Base-by-base conservation (phyloP, 2,329 filamentous ascomycete species). In the Fusarium sp. region DNA sequence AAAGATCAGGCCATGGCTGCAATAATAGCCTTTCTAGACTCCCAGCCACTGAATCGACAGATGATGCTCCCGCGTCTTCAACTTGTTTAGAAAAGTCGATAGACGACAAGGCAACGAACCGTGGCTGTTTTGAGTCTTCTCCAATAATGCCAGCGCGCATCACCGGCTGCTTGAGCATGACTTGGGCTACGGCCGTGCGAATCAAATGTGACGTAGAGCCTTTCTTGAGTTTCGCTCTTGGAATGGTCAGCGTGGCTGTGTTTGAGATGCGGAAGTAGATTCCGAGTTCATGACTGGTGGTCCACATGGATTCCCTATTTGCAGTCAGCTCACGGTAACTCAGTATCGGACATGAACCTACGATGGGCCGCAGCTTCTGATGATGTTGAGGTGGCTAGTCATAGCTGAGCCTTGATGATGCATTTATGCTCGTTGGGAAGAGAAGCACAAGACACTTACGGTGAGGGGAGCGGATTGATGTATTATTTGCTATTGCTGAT, bases 181-280 rank as follows among this genome's bases (percentile, higher is more conserved):
- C 25, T 29, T 46, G 44, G 9, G 44, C 44, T 7, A 46, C 19
- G 19, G 44, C 44, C 6, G 19, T 46, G 19, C 44, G 25, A 27
- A 46, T 46, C 0, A 7, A 4, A 3, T 21, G 12, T 29, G 10
- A 15, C 19, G 6, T 3, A 4, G 19, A 46, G 19, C 19, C 6
- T 15, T 27, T 3, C 11, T 46, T 3, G 25, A 46, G 8, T 4
- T 1, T 21, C 0, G 18, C 3, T 21, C 8, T 46, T 0, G 25
- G 44, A 21, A 46, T 11, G 25, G 25, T 21, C 19, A 46, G 15
- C 6, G 25, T 29, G 9, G 25, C 44, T 0, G 0, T 29, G 19
- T 29, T 46, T 21, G 44, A 15, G 25, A 46, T 46, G 1, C 44
- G 44, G 14, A 46, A 16, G 25, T 46, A 46, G 44, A 46, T 46